Evolutionary conservation across 1,284 basidiomycete species (phyloP), one percentile per base, ranked within the genome.

Genomic region (Papiliotrema terrestris): DNA sequence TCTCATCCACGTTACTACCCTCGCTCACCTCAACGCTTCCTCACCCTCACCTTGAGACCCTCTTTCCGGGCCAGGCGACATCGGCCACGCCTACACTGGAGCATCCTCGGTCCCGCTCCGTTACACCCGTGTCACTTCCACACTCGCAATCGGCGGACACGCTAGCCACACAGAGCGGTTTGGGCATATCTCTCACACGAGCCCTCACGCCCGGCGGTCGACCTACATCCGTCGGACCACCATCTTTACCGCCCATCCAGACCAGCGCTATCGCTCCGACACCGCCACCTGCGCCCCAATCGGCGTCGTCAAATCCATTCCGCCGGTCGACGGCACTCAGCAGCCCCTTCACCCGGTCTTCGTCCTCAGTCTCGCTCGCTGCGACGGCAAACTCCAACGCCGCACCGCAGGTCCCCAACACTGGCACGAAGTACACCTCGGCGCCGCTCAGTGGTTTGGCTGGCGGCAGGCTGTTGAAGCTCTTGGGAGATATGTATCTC

Each of bases 401-500:
- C 13, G 38, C 57, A 23, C 22, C 49, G 17, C 49, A 41, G 8
- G 22, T 48, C 15, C 41, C 29, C 26, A 49, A 42, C 1, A 39
- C 48, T 45, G 52, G 48, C 6, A 53, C 57, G 1, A 67, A 62
- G 46, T 70, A 72, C 49, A 74, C 72, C 2, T 58, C 68, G 20
- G 70, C 72, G 5, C 52, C 64, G 1, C 51, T 73, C n/a, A 46
- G 55, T 0, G 72, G 71, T 8, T 58, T 74, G 19, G 71, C 69
- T 0, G 72, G 71, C 22, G 75, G 75, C 0, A 60, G 92, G 54
- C 79, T 94, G 44, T 87, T 85, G 74, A 96, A 94, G 76, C 81
- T 93, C 17, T 80, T 91, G n/a, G 93, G 85, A 0, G 91, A 95
- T 73, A 82, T 95, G 62, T 92, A 89, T 74, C 77, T 95, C 25